phyloP scores from a whole-genome alignment of 2,329 filamentous ascomycete species.

The Beauveria pseudobassiana region DNA sequence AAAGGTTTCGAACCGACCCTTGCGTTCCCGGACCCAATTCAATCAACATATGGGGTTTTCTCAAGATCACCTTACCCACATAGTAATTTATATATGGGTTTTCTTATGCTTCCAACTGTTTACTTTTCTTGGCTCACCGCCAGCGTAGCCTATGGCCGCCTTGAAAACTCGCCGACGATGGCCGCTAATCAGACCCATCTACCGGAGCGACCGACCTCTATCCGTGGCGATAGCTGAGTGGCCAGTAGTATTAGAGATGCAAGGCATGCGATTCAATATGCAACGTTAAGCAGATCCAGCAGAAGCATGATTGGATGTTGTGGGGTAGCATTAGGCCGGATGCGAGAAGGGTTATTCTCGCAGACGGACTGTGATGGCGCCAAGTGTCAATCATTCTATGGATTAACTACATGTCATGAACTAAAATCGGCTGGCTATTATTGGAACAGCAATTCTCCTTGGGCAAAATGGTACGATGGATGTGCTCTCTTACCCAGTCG shows the following conservation, averaged over 20 bases:
- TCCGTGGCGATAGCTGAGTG: too few relatives aligned
- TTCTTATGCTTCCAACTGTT: background rate
- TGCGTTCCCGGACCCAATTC: background rate
- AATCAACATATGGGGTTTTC: background rate
- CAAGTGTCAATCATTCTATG: too few relatives aligned
- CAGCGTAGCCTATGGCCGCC: background rate
- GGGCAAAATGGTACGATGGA: background rate
- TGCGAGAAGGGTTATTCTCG: too few relatives aligned
- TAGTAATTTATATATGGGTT: background rate
- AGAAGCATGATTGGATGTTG: too few relatives aligned
- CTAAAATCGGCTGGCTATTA: too few relatives aligned
- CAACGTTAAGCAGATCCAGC: too few relatives aligned
- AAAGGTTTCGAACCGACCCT: background rate
- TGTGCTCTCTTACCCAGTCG: background rate
- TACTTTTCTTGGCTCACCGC: background rate
- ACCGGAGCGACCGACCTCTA: too few relatives aligned
- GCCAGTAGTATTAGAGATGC: too few relatives aligned
- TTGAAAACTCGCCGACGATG: background rate
- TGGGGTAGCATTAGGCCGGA: too few relatives aligned
- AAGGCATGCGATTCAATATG: too few relatives aligned
- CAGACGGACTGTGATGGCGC: too few relatives aligned
- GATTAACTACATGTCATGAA: background rate
- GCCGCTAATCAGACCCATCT: background rate
- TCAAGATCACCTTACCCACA: background rate
- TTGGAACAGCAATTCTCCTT: too few relatives aligned